Base-by-base conservation (phyloP, 306 rosid genomes). In the Pyrus communis region DNA sequence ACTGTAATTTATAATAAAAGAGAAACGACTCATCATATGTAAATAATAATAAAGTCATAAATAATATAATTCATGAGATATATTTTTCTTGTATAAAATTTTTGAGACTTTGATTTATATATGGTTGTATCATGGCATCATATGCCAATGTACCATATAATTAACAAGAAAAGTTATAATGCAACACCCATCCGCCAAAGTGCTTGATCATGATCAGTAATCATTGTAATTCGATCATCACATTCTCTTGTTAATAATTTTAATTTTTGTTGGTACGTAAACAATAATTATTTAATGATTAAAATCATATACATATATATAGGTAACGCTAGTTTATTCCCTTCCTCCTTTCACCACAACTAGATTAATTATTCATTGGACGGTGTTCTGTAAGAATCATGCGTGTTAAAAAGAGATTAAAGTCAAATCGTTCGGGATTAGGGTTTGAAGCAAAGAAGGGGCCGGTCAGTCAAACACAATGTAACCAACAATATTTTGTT, bases 381-480 rank as follows among this genome's bases (percentile, higher is more conserved):
- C 60, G 77, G 70, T 61, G 59, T 25, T 72, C 66, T 35, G 54
- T 35, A 28, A 51, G 7, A 60, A 60, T 42, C 9, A 63, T 30
- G 68, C 22, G 8, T 63, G 61, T 55, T 55, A 73, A 58, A 14
- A 7, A 73, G 9, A 23, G 61, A 51, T 51, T 51, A 18, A 55
- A 73, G 68, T 73, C 68, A 73, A 73, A 59, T 17, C 25, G 18
- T 59, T 60, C 19, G 58, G 77, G 69, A 42, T 74, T 74, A 58
- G 55, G 27, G 68, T 40, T 73, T 73, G 13, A 33, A 60, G 67
- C 7, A 23, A 7, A 38, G 42, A 38, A 38, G 42, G 42, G 42
- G 42, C 42, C 42, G 10, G 10, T 38, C 42, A 38, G 10, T 38
- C 42, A 38, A 38, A 31, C 35, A 4, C 35, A 31, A 31, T 31